A percentile compares a stretch with the other conserved stretches of the same genome.
Conservation (phyloP, 1,139 yeast genomes). For the Pneumocystis carinii region DNA sequence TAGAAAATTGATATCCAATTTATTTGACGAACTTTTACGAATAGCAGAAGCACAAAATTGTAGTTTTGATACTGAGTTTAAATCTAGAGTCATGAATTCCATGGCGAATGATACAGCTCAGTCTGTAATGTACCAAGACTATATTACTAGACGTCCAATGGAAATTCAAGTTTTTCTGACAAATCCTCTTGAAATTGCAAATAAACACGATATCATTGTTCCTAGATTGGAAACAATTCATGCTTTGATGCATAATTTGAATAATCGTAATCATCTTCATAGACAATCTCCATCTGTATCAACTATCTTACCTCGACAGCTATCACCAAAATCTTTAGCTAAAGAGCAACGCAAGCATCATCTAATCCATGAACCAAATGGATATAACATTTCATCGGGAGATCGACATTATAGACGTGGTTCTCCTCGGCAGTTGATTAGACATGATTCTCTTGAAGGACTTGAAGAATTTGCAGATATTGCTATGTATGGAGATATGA, state of each 20-base stretch:
- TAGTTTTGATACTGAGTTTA: conserved; percentile 9
- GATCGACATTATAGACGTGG: conserved; percentile 7
- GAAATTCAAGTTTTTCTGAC: conserved; percentile 63
- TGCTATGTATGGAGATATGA: conserved; percentile 13
- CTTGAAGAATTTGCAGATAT: conserved; percentile 16
- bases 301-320: not conserved
- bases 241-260: conserved; percentile 31
- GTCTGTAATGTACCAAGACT: conserved; percentile 48
- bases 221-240: conserved; percentile 48
- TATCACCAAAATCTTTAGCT: conserved; percentile 4
- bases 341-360: conserved; percentile 1
- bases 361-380: conserved; percentile 2
- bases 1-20: conserved; percentile 8
- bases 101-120: conserved; percentile 28
- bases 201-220: conserved; percentile 37
- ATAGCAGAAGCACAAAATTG: conserved; percentile 13
- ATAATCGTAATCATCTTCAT: conserved; percentile 9
- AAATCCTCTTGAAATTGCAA: conserved; percentile 50
- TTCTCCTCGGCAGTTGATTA: conserved; percentile 5
- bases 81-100: conserved; percentile 8
- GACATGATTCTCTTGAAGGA: conserved; percentile 12
- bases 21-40: conserved; percentile 13
- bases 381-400: not conserved
- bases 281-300: not conserved
- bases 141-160: conserved; percentile 49